Percentiles rank a stretch among this genome's conserved stretches.
Evolutionary conservation across 257 asterid genomes (phyloP).

Genomic region (Sherardia arvensis): DNA sequence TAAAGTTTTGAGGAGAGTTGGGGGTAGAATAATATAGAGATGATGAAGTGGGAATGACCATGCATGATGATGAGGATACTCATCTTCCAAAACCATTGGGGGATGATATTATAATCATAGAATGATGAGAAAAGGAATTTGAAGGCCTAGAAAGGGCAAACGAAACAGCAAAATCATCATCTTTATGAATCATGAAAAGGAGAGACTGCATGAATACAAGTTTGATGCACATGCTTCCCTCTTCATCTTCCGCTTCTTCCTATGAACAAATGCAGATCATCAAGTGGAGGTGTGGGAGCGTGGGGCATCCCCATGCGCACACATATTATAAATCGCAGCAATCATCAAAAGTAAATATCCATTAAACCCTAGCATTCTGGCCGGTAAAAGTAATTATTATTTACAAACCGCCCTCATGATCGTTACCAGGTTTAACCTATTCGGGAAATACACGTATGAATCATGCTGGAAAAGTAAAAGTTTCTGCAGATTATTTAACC

Average conservation of each 20-base stretch:
- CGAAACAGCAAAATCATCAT: conserved; percentile 8
- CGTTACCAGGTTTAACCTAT: neutral
- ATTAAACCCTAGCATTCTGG: neutral
- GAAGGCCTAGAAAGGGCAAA: conserved; percentile 14
- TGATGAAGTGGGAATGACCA: conserved; percentile 21
- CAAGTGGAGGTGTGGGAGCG: conserved; percentile 13
- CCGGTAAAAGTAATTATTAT: neutral
- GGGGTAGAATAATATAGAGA: neutral
- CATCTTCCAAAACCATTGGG: conserved; percentile 9
- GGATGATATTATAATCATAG: neutral
- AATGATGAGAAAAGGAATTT: conserved; percentile 1
- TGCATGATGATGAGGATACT: conserved; percentile 9
- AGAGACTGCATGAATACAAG: conserved; percentile 26
- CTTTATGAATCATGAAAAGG: conserved; percentile 47
- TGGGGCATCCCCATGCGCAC: conserved; percentile 2
- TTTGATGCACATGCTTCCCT: conserved; percentile 45
- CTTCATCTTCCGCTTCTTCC: conserved; percentile 22
- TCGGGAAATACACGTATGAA: neutral
- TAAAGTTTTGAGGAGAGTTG: too few relatives aligned
- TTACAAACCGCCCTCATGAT: neutral
- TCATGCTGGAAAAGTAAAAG: neutral
- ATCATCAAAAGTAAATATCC: neutral
- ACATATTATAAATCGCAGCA: neutral
- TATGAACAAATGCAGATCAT: conserved; percentile 13
- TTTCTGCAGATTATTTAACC: neutral